Conservation (phyloP, 1,284 basidiomycete genomes). For the Trametes hirsuta region DNA sequence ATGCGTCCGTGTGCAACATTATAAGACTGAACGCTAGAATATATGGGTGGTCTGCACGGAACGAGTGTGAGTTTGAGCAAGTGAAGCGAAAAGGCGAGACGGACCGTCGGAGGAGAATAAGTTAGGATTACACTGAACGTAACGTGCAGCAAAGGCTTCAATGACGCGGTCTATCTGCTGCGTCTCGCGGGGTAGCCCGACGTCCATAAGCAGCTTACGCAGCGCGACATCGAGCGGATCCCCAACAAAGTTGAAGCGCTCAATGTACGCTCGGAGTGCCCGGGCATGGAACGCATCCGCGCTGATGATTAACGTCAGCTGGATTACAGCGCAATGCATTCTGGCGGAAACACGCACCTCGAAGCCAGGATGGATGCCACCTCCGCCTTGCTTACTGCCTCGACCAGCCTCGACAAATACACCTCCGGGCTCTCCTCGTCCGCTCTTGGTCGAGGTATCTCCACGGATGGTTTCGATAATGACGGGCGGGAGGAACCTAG, state of each 20-base stretch:
- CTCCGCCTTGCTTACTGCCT: conserved; percentile 74
- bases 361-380: conserved; percentile 79
- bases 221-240: conserved; percentile 93
- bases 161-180: conserved; percentile 99
- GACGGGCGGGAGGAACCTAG: conserved; percentile 51
- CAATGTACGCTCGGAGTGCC: conserved; percentile 77
- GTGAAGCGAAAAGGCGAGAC: conserved; percentile 19
- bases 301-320: conserved; percentile 44
- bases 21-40: conserved; percentile 97
- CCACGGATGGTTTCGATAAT: conserved; percentile 45
- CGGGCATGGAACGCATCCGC: conserved; percentile 72
- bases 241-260: conserved; percentile 78
- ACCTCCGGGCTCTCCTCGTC: conserved; percentile 70
- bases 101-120: conserved; percentile 81
- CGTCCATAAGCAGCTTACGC: conserved; percentile 89
- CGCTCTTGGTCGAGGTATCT: conserved; percentile 53
- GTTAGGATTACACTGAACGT: conserved; percentile 83
- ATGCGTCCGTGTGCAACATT: conserved; percentile 98
- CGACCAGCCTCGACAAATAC: conserved; percentile 68
- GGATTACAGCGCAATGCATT: neutral
- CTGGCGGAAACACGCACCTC: conserved; percentile 52
- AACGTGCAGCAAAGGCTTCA: conserved; percentile 90
- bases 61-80: conserved; percentile 1
- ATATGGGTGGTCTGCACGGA: conserved; percentile 84
- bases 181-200: conserved; percentile 91